A percentile compares a stretch with the other conserved stretches of the same genome.
Conservation (phyloP, 2,329 filamentous ascomycete genomes). For the Paracorniculantispora psalliotae region DNA sequence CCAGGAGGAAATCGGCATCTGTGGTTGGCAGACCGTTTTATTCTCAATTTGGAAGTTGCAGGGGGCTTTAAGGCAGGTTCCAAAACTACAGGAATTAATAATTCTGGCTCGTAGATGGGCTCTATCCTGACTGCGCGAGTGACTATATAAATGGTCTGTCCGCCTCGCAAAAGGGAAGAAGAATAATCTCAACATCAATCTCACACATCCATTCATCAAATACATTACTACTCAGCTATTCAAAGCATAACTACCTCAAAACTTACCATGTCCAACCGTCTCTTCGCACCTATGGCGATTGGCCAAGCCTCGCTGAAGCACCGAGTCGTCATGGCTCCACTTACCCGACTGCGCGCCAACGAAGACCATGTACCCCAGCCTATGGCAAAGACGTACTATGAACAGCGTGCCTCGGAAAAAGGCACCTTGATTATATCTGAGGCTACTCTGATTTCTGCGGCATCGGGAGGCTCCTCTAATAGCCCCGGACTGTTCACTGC, state of each 20-base stretch:
- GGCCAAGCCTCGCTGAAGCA: constrained; percentile 27
- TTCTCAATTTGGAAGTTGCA: neutral
- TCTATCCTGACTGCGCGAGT: neutral
- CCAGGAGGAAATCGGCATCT: neutral
- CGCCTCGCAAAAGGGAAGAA: neutral
- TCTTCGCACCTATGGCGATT: neutral
- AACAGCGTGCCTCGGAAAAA: constrained; percentile 36
- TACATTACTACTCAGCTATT: too few species aligned
- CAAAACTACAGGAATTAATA: neutral
- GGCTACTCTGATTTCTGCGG: constrained; percentile 37
- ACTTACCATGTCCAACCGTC: neutral
- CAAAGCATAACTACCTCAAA: neutral
- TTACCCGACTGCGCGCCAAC: constrained; percentile 48
- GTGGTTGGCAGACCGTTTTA: neutral
- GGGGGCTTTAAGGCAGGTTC: neutral
- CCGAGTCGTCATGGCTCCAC: constrained; percentile 49
- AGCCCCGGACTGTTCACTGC: constrained; percentile 52
- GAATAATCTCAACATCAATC: neutral
- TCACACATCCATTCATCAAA: neutral
- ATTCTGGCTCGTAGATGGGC: neutral
- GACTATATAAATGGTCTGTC: neutral
- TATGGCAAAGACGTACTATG: constrained; percentile 37
- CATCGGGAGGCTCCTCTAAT: constrained; percentile 24
- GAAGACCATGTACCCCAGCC: constrained; percentile 27
- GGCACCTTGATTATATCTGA: constrained; percentile 42